Evolutionary conservation across 2,329 filamentous ascomycete species (phyloP).

Genomic region (Pseudocercospora cruenta): DNA sequence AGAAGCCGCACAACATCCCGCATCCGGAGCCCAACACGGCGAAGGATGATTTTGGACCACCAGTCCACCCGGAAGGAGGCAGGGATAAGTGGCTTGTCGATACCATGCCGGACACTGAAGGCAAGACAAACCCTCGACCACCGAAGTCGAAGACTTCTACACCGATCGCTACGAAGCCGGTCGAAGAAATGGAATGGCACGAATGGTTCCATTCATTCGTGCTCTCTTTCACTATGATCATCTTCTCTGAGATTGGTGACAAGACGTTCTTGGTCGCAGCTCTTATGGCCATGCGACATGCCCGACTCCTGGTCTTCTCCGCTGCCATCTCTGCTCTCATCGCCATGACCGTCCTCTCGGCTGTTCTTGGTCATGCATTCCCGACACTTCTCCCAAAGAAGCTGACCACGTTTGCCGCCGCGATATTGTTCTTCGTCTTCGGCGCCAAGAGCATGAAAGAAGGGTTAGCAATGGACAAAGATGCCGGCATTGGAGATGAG

Average conservation of each 20-base stretch:
- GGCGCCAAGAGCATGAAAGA: constrained; percentile 82
- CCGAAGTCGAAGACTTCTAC: constrained; percentile 31
- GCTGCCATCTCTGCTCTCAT: constrained; percentile 91
- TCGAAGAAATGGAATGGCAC: constrained; percentile 33
- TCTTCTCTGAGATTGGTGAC: constrained; percentile 95
- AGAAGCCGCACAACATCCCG: constrained; percentile 74
- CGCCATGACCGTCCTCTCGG: constrained; percentile 90
- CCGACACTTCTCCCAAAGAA: constrained; percentile 86
- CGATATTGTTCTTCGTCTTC: constrained; percentile 85
- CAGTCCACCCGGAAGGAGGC: constrained; percentile 25
- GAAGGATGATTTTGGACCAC: constrained; percentile 29
- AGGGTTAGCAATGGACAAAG: constrained; percentile 82
- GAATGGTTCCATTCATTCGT: constrained; percentile 76
- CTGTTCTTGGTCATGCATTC: constrained; percentile 87
- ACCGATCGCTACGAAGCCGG: constrained; percentile 4
- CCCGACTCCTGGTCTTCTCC: constrained; percentile 88
- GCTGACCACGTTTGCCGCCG: constrained; percentile 86
- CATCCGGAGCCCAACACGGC: constrained; percentile 62
- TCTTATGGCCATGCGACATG: constrained; percentile 98
- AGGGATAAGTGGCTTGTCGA: constrained; percentile 39
- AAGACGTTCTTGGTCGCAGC: constrained; percentile 98
- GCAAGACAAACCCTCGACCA: constrained; percentile 37
- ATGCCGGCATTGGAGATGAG: constrained; percentile 92
- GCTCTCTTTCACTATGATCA: constrained; percentile 94
- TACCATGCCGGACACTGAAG: constrained; percentile 45